phyloP scores from a whole-genome alignment of 2,329 filamentous ascomycete genomes.

The Dothideomycetidae sp. region DNA sequence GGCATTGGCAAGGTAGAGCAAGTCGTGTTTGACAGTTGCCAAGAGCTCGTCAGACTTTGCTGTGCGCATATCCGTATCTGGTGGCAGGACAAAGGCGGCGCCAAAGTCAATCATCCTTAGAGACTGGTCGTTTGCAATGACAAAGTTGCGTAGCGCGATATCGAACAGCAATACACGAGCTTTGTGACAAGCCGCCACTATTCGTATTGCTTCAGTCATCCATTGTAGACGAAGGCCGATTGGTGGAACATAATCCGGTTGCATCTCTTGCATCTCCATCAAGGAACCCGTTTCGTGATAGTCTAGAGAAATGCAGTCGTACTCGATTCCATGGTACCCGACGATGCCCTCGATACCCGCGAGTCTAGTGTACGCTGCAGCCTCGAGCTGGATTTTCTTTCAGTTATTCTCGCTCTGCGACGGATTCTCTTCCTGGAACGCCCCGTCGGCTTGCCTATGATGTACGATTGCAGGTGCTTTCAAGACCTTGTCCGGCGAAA shows the following conservation, averaged over 20 bases:
- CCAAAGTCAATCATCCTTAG: not conserved
- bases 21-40: not conserved
- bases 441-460: too few relatives aligned
- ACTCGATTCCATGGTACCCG: not conserved
- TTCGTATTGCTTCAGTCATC: not conserved
- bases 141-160: not conserved
- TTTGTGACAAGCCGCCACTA: not conserved
- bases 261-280: not conserved
- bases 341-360: not conserved
- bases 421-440: too few relatives aligned
- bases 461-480: too few relatives aligned
- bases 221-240: not conserved
- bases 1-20: not conserved
- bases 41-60: not conserved
- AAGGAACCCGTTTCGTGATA: not conserved
- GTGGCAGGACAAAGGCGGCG: not conserved
- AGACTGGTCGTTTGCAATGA: not conserved
- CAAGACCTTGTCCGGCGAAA: too few relatives aligned
- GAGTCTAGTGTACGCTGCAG: not conserved
- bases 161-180: not conserved
- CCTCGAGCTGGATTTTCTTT: too few relatives aligned
- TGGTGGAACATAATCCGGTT: not conserved
- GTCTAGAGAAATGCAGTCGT: not conserved
- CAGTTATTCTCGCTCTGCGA: too few relatives aligned
- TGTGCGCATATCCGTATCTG: not conserved